phyloP scores from a whole-genome alignment of 2,329 filamentous ascomycete genomes.

The Arthrobotrys sinensis region DNA sequence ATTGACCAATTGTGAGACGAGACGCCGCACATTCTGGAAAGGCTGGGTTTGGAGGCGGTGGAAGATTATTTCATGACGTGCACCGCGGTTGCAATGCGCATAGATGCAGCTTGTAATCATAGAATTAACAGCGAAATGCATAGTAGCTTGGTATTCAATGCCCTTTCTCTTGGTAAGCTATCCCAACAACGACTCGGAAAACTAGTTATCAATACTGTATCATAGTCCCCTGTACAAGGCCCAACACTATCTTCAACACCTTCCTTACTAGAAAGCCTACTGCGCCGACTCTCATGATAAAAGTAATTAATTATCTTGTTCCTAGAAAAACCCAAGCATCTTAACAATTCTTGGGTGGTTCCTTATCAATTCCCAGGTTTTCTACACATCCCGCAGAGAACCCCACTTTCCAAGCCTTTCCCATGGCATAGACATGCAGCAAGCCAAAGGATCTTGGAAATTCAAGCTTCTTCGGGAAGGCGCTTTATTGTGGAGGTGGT shows the following conservation, averaged over 20 bases:
- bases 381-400: background rate
- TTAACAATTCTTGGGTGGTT: background rate
- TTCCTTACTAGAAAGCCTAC: constrained; percentile 9
- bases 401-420: constrained; percentile 5
- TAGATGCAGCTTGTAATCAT: background rate
- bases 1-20: too few relatives aligned
- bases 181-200: background rate
- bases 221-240: too few relatives aligned
- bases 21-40: background rate
- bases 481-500: constrained; percentile 16
- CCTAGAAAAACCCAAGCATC: constrained; percentile 13
- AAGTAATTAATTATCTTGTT: background rate
- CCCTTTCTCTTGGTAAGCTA: background rate
- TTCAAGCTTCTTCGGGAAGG: constrained; percentile 47
- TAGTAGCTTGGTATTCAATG: constrained; percentile 1
- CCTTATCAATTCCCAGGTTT: constrained; percentile 15
- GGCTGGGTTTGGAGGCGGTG: background rate
- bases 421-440: constrained; percentile 7
- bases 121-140: background rate
- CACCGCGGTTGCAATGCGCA: background rate
- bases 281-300: background rate
- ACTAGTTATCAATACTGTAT: background rate
- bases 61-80: background rate
- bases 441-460: constrained; percentile 13
- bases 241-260: background rate